These are phyloP conservation scores for Trichaptum fuscoviolaceum DNA, from an alignment of 768 basidiomycete genomes.

Conservation along the genomic window DNA sequence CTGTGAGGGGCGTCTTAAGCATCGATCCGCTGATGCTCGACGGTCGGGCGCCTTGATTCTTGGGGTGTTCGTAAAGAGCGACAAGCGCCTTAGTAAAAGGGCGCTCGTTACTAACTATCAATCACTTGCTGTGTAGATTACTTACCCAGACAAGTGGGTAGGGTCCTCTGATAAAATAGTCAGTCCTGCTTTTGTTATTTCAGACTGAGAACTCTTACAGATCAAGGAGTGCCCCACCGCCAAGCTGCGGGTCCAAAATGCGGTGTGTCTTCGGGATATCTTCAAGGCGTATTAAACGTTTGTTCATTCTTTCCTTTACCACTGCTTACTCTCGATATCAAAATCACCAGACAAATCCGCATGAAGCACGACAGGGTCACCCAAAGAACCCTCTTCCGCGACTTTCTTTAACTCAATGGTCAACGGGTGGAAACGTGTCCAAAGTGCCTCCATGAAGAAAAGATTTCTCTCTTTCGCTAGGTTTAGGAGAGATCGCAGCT, in stretches of 20 bases:
- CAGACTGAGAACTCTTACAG: constrained; percentile 43
- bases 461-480: constrained; percentile 74
- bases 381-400: constrained; percentile 57
- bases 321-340: constrained; percentile 51
- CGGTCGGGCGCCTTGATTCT: constrained; percentile 57
- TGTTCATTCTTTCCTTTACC: neutral
- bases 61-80: constrained; percentile 71
- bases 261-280: constrained; percentile 66
- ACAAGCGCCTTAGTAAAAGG: constrained; percentile 58
- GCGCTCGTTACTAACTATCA: constrained; percentile 10
- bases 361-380: constrained; percentile 58
- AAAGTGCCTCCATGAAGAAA: constrained; percentile 91
- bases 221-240: constrained; percentile 81
- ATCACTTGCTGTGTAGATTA: neutral
- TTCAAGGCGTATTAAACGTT: constrained; percentile 19
- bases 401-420: constrained; percentile 58
- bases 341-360: constrained; percentile 78
- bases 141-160: constrained; percentile 78
- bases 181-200: neutral
- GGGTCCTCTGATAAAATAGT: constrained; percentile 49
- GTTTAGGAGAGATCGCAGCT: constrained; percentile 65
- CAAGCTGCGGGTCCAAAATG: constrained; percentile 73
- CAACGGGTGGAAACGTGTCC: constrained; percentile 81
- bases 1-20: constrained; percentile 70
- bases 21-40: constrained; percentile 62